Conservation (phyloP, 305 asterid genomes). For the Stenogyne calaminthoides region DNA sequence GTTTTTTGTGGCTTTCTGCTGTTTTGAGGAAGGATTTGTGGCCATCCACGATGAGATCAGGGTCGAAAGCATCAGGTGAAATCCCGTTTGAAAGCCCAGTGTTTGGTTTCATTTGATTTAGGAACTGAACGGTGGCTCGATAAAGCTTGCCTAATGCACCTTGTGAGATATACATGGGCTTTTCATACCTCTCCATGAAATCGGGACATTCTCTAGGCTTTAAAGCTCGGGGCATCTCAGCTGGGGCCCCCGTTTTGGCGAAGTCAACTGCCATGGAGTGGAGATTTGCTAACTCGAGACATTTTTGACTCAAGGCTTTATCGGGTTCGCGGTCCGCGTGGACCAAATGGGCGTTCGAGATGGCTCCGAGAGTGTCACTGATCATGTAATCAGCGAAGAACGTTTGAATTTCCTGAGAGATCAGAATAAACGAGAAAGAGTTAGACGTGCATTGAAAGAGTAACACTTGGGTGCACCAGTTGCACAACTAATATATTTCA, state of each 20-base stretch:
- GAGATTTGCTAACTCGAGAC: slow-evolving; percentile 84
- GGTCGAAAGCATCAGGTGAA: slow-evolving; percentile 56
- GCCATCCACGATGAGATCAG: slow-evolving; percentile 65
- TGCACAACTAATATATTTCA: no score
- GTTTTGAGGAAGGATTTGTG: slow-evolving; percentile 45
- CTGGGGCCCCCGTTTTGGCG: slow-evolving; percentile 96
- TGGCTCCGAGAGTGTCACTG: slow-evolving; percentile 79
- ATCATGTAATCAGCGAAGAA: slow-evolving; percentile 92
- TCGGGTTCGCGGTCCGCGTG: slow-evolving; percentile 87
- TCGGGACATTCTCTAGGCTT: slow-evolving; percentile 86
- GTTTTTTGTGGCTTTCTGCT: slow-evolving; percentile 65
- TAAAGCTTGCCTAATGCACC: slow-evolving; percentile 79
- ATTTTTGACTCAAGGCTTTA: slow-evolving; percentile 73
- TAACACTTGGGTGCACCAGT: background rate
- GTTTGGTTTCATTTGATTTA: slow-evolving; percentile 32
- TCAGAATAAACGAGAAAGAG: background rate
- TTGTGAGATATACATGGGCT: slow-evolving; percentile 72
- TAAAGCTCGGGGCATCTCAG: slow-evolving; percentile 80
- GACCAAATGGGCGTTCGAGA: slow-evolving; percentile 85
- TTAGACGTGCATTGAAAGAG: background rate
- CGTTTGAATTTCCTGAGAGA: slow-evolving; percentile 76
- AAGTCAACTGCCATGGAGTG: slow-evolving; percentile 97
- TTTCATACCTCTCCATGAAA: slow-evolving; percentile 91
- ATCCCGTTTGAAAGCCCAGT: slow-evolving; percentile 26
- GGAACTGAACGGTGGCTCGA: slow-evolving; percentile 57